These are phyloP conservation scores for Mortierella sp. DNA, from an alignment of 371 early-diverging fungal genomes.

Conservation along the genomic window DNA sequence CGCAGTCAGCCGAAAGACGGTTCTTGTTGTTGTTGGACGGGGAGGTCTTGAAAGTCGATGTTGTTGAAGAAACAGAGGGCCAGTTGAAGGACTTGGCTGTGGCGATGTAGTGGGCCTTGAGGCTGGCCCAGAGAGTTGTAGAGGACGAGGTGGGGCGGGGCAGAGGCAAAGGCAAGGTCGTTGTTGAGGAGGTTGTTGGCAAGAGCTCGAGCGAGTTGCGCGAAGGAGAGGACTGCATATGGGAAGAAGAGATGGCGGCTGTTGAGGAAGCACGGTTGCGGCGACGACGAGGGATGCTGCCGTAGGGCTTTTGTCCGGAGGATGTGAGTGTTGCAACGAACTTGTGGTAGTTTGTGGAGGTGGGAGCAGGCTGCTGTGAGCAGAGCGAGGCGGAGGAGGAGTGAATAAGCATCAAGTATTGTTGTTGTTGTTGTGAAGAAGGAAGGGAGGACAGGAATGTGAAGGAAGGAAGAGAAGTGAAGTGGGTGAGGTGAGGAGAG, in stretches of 20 bases:
- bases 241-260: background rate
- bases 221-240: background rate
- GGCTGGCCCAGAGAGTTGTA: conserved; percentile 27
- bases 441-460: background rate
- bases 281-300: conserved; percentile 64
- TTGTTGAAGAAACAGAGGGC: background rate
- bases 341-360: conserved; percentile 59
- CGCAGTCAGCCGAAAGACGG: conserved; percentile 14
- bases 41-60: background rate
- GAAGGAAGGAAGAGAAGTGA: background rate
- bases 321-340: conserved; percentile 62
- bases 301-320: conserved; percentile 68
- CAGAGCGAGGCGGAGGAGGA: conserved; percentile 36
- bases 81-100: conserved; percentile 2
- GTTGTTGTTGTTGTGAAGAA: background rate
- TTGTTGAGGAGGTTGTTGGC: conserved; percentile 9
- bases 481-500: background rate
- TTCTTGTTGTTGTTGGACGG: conserved; percentile 1
- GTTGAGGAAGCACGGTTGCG: conserved; percentile 33
- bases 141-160: conserved; percentile 4
- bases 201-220: conserved; percentile 20
- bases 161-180: background rate
- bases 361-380: conserved; percentile 35
- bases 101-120: conserved; percentile 36
- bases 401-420: conserved; percentile 31